phyloP scores from a whole-genome alignment of 495 filamentous ascomycete species.

The Glutinoglossum americanum region DNA sequence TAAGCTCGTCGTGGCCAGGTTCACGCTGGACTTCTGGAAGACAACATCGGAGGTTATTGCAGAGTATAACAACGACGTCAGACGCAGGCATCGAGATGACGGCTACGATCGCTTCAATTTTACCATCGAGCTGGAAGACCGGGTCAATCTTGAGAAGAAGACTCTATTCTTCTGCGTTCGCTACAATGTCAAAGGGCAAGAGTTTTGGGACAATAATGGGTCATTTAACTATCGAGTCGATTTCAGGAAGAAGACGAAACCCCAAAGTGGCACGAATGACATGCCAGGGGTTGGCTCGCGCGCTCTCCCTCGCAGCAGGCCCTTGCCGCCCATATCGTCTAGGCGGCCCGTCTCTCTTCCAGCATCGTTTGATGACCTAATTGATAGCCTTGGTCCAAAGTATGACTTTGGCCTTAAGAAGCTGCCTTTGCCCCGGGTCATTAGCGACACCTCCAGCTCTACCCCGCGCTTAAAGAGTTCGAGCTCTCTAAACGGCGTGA shows the following conservation, averaged over 20 bases:
- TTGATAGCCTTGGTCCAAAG: constrained; percentile 27
- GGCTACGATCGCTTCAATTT: constrained; percentile 81
- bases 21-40: constrained; percentile 95
- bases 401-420: constrained; percentile 22
- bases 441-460: constrained; percentile 24
- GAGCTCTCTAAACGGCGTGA: neutral
- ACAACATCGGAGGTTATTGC: constrained; percentile 86
- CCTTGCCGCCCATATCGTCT: constrained; percentile 18
- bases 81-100: constrained; percentile 38
- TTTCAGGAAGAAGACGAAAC: constrained; percentile 54
- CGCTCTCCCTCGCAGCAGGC: constrained; percentile 58
- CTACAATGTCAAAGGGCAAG: constrained; percentile 65
- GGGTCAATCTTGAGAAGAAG: constrained; percentile 74
- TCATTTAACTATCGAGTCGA: constrained; percentile 76
- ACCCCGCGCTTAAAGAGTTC: constrained; percentile 19
- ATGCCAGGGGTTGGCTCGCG: constrained; percentile 29
- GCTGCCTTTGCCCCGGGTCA: constrained; percentile 29
- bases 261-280: constrained; percentile 31
- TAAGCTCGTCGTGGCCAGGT: constrained; percentile 70
- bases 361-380: constrained; percentile 47
- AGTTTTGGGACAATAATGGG: constrained; percentile 90
- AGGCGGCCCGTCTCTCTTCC: constrained; percentile 38
- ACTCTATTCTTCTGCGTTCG: constrained; percentile 80
- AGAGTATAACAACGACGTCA: constrained; percentile 64
- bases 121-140: constrained; percentile 77